Evolutionary conservation across 2,329 filamentous ascomycete species (phyloP).

Genomic region (Neonectria punicea): DNA sequence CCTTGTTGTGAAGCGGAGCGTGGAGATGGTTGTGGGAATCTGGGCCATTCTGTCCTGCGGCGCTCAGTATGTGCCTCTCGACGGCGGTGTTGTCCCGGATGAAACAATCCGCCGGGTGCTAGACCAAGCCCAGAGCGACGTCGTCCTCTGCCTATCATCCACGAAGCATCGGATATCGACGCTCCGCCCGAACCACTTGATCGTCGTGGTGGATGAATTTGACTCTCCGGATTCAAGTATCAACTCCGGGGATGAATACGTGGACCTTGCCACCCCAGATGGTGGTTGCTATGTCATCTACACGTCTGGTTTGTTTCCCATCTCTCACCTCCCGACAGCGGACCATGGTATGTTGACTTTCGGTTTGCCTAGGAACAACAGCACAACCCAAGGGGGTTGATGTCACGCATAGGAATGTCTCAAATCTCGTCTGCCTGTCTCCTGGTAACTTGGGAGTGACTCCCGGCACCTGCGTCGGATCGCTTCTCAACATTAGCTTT

Average conservation of each 20-base stretch:
- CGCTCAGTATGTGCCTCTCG: conserved; percentile 69
- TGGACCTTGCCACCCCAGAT: conserved; percentile 50
- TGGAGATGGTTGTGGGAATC: conserved; percentile 68
- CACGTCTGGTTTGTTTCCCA: conserved; percentile 57
- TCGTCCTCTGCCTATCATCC: conserved; percentile 60
- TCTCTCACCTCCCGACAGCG: background rate
- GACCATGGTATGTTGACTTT: conserved; percentile 7
- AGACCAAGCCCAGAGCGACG: conserved; percentile 54
- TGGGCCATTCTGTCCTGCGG: conserved; percentile 66
- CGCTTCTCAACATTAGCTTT: conserved; percentile 68
- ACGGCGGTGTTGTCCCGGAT: conserved; percentile 63
- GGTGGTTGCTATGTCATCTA: conserved; percentile 62
- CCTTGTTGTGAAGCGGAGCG: conserved; percentile 64
- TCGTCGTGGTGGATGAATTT: conserved; percentile 46
- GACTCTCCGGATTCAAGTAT: background rate
- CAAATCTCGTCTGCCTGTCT: conserved; percentile 61
- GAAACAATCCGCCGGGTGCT: conserved; percentile 61
- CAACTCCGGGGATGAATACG: conserved; percentile 25
- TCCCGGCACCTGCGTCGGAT: conserved; percentile 62
- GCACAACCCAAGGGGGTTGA: conserved; percentile 69
- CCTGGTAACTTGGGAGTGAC: conserved; percentile 63
- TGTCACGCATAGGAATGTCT: conserved; percentile 64
- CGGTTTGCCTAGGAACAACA: conserved; percentile 57
- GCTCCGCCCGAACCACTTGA: conserved; percentile 38
- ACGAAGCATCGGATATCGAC: conserved; percentile 47